phyloP scores from a whole-genome alignment of 2,329 filamentous ascomycete species.

The Helotiales sp. region DNA sequence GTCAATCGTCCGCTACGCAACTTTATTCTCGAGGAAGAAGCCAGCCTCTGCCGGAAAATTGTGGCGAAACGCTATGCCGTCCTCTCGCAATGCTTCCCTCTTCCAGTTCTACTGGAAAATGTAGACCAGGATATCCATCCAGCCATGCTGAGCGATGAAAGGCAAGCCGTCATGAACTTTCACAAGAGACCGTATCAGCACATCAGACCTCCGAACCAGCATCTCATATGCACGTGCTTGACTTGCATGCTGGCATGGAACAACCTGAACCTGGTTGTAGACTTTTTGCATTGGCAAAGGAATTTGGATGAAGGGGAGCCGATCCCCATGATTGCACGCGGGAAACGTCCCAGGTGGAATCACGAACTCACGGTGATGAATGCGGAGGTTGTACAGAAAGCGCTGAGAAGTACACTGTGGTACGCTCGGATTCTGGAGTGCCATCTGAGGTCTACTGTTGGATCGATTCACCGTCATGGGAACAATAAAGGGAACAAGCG shows the following conservation, averaged over 20 bases:
- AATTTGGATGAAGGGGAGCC: constrained; percentile 56
- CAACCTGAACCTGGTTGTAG: constrained; percentile 57
- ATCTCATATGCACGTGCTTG: constrained; percentile 59
- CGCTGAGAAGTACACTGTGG: constrained; percentile 53
- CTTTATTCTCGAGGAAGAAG: constrained; percentile 53
- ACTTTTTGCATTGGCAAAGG: constrained; percentile 61
- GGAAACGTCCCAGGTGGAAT: constrained; percentile 56
- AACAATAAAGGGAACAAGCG: constrained; percentile 55
- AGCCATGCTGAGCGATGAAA: constrained; percentile 48
- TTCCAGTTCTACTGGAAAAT: constrained; percentile 52
- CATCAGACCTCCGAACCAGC: constrained; percentile 52
- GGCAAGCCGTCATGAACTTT: constrained; percentile 48
- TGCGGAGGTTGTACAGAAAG: constrained; percentile 51
- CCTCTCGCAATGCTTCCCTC: constrained; percentile 56
- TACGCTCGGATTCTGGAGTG: constrained; percentile 55
- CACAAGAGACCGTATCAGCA: constrained; percentile 59
- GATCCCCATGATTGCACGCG: constrained; percentile 56
- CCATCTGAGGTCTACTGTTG: constrained; percentile 53
- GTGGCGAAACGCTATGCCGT: constrained; percentile 54
- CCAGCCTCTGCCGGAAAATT: constrained; percentile 50
- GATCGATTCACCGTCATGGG: constrained; percentile 52
- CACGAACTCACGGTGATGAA: constrained; percentile 49
- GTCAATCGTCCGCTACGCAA: constrained; percentile 49
- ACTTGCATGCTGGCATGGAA: constrained; percentile 63
- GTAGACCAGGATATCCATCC: constrained; percentile 46